These are phyloP conservation scores for Collariella sp. DNA, from an alignment of 495 filamentous ascomycete species.

Conservation along the genomic window DNA sequence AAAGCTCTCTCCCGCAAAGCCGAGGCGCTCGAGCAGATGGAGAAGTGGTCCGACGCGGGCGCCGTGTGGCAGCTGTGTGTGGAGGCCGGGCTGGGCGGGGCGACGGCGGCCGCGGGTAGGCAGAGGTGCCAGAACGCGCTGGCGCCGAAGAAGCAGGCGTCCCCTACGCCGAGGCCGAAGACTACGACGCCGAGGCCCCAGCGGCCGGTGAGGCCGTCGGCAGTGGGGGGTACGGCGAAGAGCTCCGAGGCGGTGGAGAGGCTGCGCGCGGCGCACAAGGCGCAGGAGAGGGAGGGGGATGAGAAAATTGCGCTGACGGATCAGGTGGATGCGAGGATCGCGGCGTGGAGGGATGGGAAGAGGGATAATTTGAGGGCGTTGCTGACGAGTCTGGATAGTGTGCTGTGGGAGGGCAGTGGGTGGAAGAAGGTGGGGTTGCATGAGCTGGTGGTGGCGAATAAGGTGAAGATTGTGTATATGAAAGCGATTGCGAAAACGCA, in stretches of 20 bases:
- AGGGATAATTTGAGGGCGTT: conserved; percentile 86
- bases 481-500: conserved; percentile 98
- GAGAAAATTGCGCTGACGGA: conserved; percentile 88
- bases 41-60: conserved; percentile 81
- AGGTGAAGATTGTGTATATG: conserved; percentile 97
- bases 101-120: conserved; percentile 75
- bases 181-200: conserved; percentile 12
- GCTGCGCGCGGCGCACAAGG: conserved; percentile 72
- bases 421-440: conserved; percentile 97
- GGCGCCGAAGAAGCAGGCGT: conserved; percentile 53
- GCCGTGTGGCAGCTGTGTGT: conserved; percentile 74
- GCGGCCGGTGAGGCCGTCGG: conserved; percentile 30
- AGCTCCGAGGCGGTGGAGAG: conserved; percentile 61
- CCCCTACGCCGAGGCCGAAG: conserved; percentile 31
- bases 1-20: conserved; percentile 92
- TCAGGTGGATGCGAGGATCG: conserved; percentile 66
- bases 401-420: conserved; percentile 83
- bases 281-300: conserved; percentile 73
- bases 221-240: conserved; percentile 24
- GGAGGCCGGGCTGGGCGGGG: conserved; percentile 72
- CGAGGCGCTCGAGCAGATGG: conserved; percentile 89
- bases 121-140: conserved; percentile 83
- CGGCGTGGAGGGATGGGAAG: conserved; percentile 78
- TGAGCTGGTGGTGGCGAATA: conserved; percentile 79
- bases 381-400: conserved; percentile 75